Evolutionary conservation across 768 basidiomycete genomes (phyloP).

Genomic region (Lentinula raphanica): DNA sequence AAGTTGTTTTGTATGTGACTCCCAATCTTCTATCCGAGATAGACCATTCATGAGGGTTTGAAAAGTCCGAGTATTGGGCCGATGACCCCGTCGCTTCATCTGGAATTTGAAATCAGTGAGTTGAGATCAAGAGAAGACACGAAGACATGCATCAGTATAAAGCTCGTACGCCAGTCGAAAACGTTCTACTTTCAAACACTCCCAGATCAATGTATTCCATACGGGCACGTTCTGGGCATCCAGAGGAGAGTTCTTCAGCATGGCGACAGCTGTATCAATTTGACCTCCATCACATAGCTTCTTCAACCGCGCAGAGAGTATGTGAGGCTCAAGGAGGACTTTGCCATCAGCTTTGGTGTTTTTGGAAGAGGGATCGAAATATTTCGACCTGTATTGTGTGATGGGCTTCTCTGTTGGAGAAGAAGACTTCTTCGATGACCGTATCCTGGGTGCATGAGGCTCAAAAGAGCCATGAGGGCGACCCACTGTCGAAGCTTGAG

Average conservation of each 20-base stretch:
- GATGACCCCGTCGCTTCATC: conserved; percentile 85
- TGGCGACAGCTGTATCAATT: conserved; percentile 55
- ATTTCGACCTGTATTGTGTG: conserved; percentile 4
- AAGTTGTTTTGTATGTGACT: conserved; percentile 53
- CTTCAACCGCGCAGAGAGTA: conserved; percentile 54
- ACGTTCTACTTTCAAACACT: conserved; percentile 50
- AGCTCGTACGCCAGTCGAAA: conserved; percentile 60
- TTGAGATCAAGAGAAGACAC: not conserved
- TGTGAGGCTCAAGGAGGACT: conserved; percentile 52
- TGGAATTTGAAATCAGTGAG: conserved; percentile 22
- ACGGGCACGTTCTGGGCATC: conserved; percentile 71
- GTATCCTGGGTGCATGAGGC: not conserved
- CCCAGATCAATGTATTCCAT: conserved; percentile 78
- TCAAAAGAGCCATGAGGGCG: not conserved
- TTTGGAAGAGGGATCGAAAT: not conserved
- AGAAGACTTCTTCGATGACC: not conserved
- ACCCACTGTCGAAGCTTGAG: not conserved
- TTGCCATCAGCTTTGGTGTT: not conserved
- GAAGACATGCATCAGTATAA: conserved; percentile 54
- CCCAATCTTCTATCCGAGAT: conserved; percentile 58
- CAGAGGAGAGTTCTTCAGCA: conserved; percentile 64
- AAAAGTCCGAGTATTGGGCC: conserved; percentile 63
- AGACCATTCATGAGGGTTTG: conserved; percentile 66
- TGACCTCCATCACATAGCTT: conserved; percentile 50
- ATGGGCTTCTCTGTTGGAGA: not conserved